phyloP scores from a whole-genome alignment of 148 eudicot genomes.

The Cornus suecica region DNA sequence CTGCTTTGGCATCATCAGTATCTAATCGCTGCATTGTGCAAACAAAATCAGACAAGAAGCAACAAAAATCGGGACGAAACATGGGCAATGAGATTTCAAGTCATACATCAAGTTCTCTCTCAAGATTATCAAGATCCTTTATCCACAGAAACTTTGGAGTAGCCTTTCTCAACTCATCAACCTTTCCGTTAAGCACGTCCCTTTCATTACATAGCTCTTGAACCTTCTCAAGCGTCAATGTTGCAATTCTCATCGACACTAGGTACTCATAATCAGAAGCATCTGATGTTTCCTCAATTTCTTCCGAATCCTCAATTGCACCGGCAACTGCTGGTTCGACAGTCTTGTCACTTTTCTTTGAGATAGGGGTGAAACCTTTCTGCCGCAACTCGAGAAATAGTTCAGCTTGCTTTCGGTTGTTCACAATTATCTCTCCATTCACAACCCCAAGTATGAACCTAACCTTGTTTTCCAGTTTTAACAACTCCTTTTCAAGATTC shows the following conservation, averaged over 20 bases:
- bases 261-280: slow-evolving; percentile 66
- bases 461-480: slow-evolving; percentile 54
- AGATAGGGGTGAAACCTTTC: slow-evolving; percentile 56
- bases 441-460: slow-evolving; percentile 69
- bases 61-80: background rate
- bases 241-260: slow-evolving; percentile 52
- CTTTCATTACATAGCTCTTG: slow-evolving; percentile 47
- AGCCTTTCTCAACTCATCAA: slow-evolving; percentile 45
- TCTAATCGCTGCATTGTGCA: slow-evolving; percentile 52
- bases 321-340: slow-evolving; percentile 51
- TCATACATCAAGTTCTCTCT: slow-evolving; percentile 28
- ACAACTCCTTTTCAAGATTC: slow-evolving; percentile 43
- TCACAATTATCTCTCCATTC: slow-evolving; percentile 59
- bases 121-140: slow-evolving; percentile 64
- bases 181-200: slow-evolving; percentile 38
- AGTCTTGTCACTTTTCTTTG: slow-evolving; percentile 34
- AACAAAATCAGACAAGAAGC: background rate
- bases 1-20: slow-evolving; percentile 35
- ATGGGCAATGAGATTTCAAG: background rate
- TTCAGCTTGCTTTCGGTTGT: slow-evolving; percentile 64
- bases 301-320: slow-evolving; percentile 42
- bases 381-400: slow-evolving; percentile 53
- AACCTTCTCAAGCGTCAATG: slow-evolving; percentile 60
- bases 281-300: slow-evolving; percentile 30
- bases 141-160: slow-evolving; percentile 52